Percentiles rank a stretch among this genome's conserved stretches.
Evolutionary conservation across 2,329 filamentous ascomycete species (phyloP).

Genomic region (Alternaria arbusti): DNA sequence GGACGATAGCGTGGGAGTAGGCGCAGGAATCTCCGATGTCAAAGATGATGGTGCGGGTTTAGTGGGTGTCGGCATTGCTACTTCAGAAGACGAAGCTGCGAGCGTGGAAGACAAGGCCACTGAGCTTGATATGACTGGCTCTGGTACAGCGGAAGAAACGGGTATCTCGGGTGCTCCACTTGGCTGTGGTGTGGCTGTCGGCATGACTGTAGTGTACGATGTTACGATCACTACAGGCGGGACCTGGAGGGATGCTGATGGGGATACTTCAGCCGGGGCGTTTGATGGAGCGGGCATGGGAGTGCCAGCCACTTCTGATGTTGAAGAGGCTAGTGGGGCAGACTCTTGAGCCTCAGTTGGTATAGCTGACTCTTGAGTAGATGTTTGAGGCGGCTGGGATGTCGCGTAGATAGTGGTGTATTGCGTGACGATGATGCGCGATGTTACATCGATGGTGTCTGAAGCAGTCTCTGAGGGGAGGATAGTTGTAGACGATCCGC

Average conservation of each 20-base stretch:
- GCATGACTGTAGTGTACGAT: constrained; percentile 37
- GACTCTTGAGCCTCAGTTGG: constrained; percentile 12
- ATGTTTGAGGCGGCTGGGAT: not conserved
- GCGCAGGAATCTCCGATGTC: not conserved
- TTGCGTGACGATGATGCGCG: constrained; percentile 30
- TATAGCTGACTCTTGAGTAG: constrained; percentile 3
- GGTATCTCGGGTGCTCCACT: constrained; percentile 4
- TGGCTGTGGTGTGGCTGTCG: constrained; percentile 4
- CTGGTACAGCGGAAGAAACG: not conserved
- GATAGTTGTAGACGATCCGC: not conserved
- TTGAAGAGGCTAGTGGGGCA: not conserved
- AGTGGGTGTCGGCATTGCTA: not conserved
- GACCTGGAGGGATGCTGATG: constrained; percentile 21
- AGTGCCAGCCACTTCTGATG: not conserved
- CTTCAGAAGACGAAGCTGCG: not conserved
- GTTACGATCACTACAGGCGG: constrained; percentile 42
- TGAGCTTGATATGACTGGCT: constrained; percentile 1
- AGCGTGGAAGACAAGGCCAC: not conserved
- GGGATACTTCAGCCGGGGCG: constrained; percentile 7
- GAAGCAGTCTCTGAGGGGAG: not conserved
- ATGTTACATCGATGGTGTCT: constrained; percentile 11
- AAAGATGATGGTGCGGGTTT: not conserved
- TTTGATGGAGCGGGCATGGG: constrained; percentile 5
- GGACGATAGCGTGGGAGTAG: not conserved
- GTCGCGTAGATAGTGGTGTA: constrained; percentile 38